Conservation (phyloP, 1,139 yeast genomes). For the Schizosaccharomyces versatilis region DNA sequence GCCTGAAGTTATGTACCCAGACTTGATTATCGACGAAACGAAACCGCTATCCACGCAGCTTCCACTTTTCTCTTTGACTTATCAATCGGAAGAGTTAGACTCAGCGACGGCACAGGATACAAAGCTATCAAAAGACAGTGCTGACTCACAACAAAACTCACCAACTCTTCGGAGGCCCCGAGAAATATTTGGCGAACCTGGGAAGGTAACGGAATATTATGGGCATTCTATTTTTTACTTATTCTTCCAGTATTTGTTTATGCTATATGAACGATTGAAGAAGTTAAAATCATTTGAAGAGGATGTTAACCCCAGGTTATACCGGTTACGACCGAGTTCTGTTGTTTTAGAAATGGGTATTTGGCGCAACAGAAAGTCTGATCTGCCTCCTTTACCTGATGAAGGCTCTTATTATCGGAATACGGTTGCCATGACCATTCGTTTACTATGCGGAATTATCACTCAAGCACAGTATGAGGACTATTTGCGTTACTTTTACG, state of each 20-base stretch:
- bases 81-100: too few relatives aligned
- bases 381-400: conserved; percentile 51
- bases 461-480: conserved; percentile 96
- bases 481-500: conserved; percentile 78
- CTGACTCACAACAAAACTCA: too few relatives aligned
- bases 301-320: conserved; percentile 47
- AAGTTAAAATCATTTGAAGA: conserved; percentile 53
- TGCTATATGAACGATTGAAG: conserved; percentile 53
- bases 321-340: conserved; percentile 31
- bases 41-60: too few relatives aligned
- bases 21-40: too few relatives aligned
- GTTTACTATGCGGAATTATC: conserved; percentile 68
- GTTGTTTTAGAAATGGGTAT: conserved; percentile 79
- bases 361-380: conserved; percentile 27
- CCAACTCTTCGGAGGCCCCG: too few relatives aligned
- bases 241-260: conserved; percentile 67
- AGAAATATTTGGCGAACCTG: too few relatives aligned
- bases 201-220: conserved; percentile 26
- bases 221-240: conserved; percentile 82
- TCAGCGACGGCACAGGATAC: too few relatives aligned
- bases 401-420: conserved; percentile 34
- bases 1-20: too few relatives aligned
- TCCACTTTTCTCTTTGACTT: too few relatives aligned
- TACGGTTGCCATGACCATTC: conserved; percentile 46
- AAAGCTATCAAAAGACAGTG: too few relatives aligned